Evolutionary conservation across 179 eudicot species (phyloP).

Genomic region (Drosera spatulata): DNA sequence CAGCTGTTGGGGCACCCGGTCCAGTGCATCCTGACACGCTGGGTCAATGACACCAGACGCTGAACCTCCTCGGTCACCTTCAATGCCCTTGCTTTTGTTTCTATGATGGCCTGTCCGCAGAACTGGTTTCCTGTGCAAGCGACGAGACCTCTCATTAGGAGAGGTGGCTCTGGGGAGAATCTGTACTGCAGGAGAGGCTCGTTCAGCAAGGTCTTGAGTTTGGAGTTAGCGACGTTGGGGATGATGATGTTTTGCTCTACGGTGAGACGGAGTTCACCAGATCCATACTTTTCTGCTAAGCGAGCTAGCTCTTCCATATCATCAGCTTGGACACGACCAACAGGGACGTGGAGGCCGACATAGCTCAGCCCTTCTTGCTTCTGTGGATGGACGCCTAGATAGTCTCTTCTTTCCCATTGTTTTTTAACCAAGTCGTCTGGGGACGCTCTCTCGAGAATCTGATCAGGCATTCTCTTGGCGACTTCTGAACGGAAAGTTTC

Average conservation of each 20-base stretch:
- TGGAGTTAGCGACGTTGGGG: constrained; percentile 68
- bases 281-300: constrained; percentile 72
- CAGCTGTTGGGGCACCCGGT: constrained; percentile 90
- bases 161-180: constrained; percentile 68
- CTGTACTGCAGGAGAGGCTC: constrained; percentile 65
- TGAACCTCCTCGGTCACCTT: constrained; percentile 77
- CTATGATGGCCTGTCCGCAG: constrained; percentile 91
- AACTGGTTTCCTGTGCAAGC: constrained; percentile 93
- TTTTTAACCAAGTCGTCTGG: constrained; percentile 54
- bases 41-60: constrained; percentile 44
- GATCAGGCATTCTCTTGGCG: constrained; percentile 78
- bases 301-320: constrained; percentile 95
- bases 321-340: constrained; percentile 85
- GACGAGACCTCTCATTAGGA: constrained; percentile 73
- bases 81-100: constrained; percentile 76
- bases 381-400: constrained; percentile 81
- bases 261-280: constrained; percentile 89
- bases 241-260: constrained; percentile 93
- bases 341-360: constrained; percentile 85
- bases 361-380: constrained; percentile 85
- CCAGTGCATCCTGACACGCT: constrained; percentile 95
- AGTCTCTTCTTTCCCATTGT: constrained; percentile 86
- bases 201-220: constrained; percentile 45
- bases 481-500: constrained; percentile 87
- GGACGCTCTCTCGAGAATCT: constrained; percentile 63